phyloP scores from a whole-genome alignment of 371 early-diverging fungal genomes.

The Entomophthora muscae region DNA sequence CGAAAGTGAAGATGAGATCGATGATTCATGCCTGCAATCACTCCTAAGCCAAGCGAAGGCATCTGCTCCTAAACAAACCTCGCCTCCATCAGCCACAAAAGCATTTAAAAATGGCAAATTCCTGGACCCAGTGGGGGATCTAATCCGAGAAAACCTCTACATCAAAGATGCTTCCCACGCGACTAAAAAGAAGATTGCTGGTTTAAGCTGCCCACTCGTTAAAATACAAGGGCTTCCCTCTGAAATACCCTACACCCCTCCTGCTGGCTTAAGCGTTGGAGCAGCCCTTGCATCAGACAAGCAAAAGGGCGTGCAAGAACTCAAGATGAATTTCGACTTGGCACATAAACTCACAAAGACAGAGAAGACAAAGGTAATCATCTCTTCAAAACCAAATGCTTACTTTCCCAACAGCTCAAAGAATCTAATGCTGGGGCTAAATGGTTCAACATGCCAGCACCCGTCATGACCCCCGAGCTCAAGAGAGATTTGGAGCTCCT shows the following conservation, averaged over 20 bases:
- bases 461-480: constrained; percentile 69
- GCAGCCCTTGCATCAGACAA: neutral
- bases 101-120: neutral
- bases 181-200: neutral
- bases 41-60: neutral
- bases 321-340: neutral
- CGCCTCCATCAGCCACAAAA: neutral
- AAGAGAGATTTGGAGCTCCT: constrained; percentile 76
- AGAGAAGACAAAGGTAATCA: neutral
- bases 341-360: neutral
- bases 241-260: neutral
- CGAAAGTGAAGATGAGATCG: neutral
- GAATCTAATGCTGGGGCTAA: constrained; percentile 48
- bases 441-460: constrained; percentile 88
- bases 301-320: neutral
- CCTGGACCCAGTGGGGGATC: neutral
- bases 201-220: neutral
- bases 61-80: neutral
- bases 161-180: neutral
- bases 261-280: neutral
- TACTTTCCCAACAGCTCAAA: constrained; percentile 10
- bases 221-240: neutral
- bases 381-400: neutral
- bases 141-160: neutral
- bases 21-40: neutral